phyloP scores from a whole-genome alignment of 441 rosid species.

The Populus tomentosa region DNA sequence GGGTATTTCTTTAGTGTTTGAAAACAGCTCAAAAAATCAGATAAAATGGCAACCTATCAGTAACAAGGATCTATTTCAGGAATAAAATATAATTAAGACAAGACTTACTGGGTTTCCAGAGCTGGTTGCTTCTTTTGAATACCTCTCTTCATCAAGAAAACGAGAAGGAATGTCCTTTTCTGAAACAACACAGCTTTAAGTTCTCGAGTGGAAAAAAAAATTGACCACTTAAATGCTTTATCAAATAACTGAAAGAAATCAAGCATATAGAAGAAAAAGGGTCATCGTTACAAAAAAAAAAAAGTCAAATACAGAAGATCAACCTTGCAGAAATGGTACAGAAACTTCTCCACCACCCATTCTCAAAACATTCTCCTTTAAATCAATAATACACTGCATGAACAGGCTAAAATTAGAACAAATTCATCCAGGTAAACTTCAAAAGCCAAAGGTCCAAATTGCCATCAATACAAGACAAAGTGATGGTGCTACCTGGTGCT shows the following conservation, averaged over 20 bases:
- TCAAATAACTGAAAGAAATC: background rate
- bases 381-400: conserved; percentile 82
- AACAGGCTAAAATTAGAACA: conserved; percentile 1
- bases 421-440: conserved; percentile 5
- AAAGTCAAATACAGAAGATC: conserved; percentile 17
- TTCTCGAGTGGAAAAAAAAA: conserved; percentile 2
- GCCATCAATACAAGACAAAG: conserved; percentile 3
- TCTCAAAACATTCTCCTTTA: conserved; percentile 83
- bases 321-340: conserved; percentile 95
- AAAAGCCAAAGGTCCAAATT: background rate
- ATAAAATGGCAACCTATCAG: background rate
- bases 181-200: conserved; percentile 28
- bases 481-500: conserved; percentile 78
- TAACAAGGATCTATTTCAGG: background rate
- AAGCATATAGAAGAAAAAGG: background rate
- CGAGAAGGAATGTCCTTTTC: conserved; percentile 88
- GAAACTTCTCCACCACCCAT: conserved; percentile 97
- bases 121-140: conserved; percentile 70
- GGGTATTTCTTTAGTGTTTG: background rate
- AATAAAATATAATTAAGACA: background rate
- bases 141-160: conserved; percentile 70
- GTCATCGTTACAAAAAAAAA: background rate
- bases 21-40: background rate
- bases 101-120: conserved; percentile 64
- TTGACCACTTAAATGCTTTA: conserved; percentile 1